A percentile compares a stretch with the other conserved stretches of the same genome.
phyloP scores from a whole-genome alignment of 1,139 yeast species.

The Blastobotrys capitulatus region DNA sequence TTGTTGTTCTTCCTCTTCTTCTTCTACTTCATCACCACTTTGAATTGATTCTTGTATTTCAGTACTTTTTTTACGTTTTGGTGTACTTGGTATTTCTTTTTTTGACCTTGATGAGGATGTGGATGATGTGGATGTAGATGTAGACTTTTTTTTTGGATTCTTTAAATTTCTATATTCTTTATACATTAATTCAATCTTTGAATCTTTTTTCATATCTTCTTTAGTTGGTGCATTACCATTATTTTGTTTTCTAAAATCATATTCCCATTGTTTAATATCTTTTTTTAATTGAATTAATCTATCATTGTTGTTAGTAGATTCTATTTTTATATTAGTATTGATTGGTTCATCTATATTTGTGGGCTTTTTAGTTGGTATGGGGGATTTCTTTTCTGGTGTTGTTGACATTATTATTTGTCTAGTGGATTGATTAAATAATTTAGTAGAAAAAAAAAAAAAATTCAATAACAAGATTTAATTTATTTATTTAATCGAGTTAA shows the following conservation, averaged over 20 bases:
- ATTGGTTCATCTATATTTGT: too few species aligned
- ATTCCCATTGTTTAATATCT: slow-evolving; percentile 63
- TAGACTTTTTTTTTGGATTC: background rate
- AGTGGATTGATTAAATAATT: too few species aligned
- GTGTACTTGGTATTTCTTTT: background rate
- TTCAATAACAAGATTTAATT: too few species aligned
- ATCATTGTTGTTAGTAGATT: background rate
- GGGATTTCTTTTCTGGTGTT: too few species aligned
- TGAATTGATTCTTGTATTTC: background rate
- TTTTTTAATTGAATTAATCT: slow-evolving; percentile 21
- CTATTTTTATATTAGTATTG: background rate
- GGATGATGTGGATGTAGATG: too few species aligned
- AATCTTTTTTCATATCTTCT: slow-evolving; percentile 47
- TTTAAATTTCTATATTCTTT: slow-evolving; percentile 26
- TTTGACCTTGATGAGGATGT: background rate
- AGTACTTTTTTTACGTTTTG: background rate
- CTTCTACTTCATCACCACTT: slow-evolving; percentile 4
- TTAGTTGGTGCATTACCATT: slow-evolving; percentile 49
- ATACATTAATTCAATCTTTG: slow-evolving; percentile 37
- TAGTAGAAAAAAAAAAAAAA: too few species aligned
- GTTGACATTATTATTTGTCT: too few species aligned
- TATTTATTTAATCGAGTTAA: too few species aligned
- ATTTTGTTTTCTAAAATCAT: slow-evolving; percentile 36
- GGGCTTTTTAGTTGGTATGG: too few species aligned
- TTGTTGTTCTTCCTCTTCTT: background rate